A percentile compares a stretch with the other conserved stretches of the same genome.
These are phyloP conservation scores for Blastobotrys mokoenaii DNA, from an alignment of 805 yeast species.

Conservation along the genomic window DNA sequence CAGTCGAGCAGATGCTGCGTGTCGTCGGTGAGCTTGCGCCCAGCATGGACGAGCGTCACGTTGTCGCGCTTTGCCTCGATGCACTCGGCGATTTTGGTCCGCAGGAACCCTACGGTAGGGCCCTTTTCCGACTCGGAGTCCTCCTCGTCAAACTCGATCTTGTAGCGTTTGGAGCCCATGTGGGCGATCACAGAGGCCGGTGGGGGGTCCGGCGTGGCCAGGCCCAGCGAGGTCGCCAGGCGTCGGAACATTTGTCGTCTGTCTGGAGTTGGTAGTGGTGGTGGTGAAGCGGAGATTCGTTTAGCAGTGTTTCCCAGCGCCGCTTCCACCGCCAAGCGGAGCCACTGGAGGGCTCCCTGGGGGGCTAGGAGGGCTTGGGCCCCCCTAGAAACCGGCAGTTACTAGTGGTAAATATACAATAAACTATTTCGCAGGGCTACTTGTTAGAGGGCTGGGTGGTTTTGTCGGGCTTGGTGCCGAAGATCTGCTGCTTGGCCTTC, in stretches of 20 bases:
- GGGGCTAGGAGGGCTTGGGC: too few relatives aligned
- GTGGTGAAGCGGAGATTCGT: too few relatives aligned
- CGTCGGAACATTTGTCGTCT: conserved; percentile 8
- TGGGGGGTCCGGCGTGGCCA: conserved; percentile 6
- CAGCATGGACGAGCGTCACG: conserved; percentile 15
- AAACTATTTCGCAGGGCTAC: too few relatives aligned
- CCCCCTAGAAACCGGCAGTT: too few relatives aligned
- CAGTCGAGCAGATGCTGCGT: conserved; percentile 41
- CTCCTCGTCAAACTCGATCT: conserved; percentile 17
- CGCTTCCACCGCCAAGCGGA: too few relatives aligned
- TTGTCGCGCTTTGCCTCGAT: conserved; percentile 31
- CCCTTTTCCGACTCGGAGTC: conserved; percentile 44
- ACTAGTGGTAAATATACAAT: too few relatives aligned
- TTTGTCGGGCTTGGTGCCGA: conserved; percentile 5
- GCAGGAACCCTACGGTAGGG: conserved; percentile 54
- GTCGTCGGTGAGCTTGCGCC: conserved; percentile 31
- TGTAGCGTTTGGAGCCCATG: conserved; percentile 15
- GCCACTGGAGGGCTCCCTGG: too few relatives aligned
- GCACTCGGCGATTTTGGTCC: conserved; percentile 47
- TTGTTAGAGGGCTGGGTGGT: background rate
- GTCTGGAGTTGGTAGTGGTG: too few relatives aligned
- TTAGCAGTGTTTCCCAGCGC: too few relatives aligned
- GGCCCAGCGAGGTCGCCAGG: conserved; percentile 7
- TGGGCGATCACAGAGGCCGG: conserved; percentile 16
- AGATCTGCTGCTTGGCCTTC: conserved; percentile 13